Conservation (phyloP, 2,329 filamentous ascomycete species). For the Ascochyta clinopodiicola region DNA sequence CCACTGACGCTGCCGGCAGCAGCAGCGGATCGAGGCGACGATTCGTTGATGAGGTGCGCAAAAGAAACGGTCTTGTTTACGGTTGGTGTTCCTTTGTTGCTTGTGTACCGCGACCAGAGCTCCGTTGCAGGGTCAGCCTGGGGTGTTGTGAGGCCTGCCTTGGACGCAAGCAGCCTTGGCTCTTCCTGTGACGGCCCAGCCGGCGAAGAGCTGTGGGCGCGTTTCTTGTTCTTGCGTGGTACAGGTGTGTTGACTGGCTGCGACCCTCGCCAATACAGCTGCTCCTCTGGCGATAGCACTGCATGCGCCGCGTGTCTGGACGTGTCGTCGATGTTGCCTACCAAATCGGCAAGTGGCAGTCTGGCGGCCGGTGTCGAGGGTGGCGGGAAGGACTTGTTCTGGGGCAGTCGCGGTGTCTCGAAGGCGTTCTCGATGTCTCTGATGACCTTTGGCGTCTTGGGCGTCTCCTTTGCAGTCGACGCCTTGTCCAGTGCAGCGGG, state of each 20-base stretch:
- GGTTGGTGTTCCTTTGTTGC: conserved; percentile 46
- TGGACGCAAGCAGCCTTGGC: conserved; percentile 31
- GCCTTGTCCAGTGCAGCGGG: conserved; percentile 11
- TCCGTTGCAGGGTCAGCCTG: conserved; percentile 56
- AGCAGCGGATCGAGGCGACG: conserved; percentile 54
- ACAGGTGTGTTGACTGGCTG: conserved; percentile 54
- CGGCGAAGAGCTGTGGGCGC: conserved; percentile 57
- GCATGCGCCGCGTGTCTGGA: conserved; percentile 56
- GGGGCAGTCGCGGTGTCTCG: conserved; percentile 37
- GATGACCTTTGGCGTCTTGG: conserved; percentile 27
- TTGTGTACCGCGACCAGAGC: conserved; percentile 56
- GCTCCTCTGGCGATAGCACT: conserved; percentile 64
- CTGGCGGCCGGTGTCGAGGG: conserved; percentile 66
- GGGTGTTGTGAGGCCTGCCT: conserved; percentile 49
- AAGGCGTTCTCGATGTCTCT: conserved; percentile 24
- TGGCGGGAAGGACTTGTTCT: conserved; percentile 42
- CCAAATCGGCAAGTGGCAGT: conserved; percentile 66
- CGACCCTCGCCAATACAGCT: conserved; percentile 64
- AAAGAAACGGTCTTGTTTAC: conserved; percentile 49
- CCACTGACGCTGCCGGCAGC: conserved; percentile 55
- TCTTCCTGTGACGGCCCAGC: conserved; percentile 50
- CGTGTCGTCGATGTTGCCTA: conserved; percentile 66
- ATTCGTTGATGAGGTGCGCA: conserved; percentile 54
- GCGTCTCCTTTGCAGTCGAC: conserved; percentile 23
- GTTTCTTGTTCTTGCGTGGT: conserved; percentile 51